Base-by-base conservation (phyloP, 2,329 filamentous ascomycete genomes). In the Emmonsiellopsis sp. region DNA sequence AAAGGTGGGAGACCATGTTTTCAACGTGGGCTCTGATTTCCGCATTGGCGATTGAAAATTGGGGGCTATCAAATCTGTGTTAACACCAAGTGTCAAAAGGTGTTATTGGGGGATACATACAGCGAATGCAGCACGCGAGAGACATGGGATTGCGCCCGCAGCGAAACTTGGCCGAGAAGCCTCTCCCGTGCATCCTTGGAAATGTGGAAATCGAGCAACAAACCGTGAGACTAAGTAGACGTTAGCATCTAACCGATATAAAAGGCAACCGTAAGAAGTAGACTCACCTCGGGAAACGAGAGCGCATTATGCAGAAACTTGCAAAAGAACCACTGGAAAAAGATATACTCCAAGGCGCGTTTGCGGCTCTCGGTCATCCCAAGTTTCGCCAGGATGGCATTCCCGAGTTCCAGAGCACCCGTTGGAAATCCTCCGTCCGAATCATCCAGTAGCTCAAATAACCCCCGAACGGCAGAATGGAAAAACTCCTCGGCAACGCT, bases 251-350 rank as follows among this genome's bases (percentile, higher is more conserved):
- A 48, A 42, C 10, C 81, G 60, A 83, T 79, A 51, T 79, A 67
- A 66, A 70, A 31, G 44, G 54, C 63, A 57, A 67, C 56, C n/a
- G 8, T 43, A 21, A 53, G 33, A 33, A 34, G 39, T 54, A 56
- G 49, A 59, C 64, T 61, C 77, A 83, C 90, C 78, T 98, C 93
- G 9, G 93, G 93, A 63, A 93, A 87, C 47, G 89, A 87, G 63
- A 97, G 82, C 51, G 89, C 85, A 61, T 87, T 86, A 46, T 88
- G 79, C 37, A 97, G 76, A 70, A 93, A 96, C 50, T 86, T 85
- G 57, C 89, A 87, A 68, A 97, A 95, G 57, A 96, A 84, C 84
- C 92, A 98, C 65, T 91, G 87, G 62, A 86, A 88, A 58, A 96
- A 84, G 59, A 97, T 80, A 75, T 91, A 94, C 61, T 84, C 84